phyloP scores from a whole-genome alignment of 2,329 filamentous ascomycete species.

The Venturia effusa region DNA sequence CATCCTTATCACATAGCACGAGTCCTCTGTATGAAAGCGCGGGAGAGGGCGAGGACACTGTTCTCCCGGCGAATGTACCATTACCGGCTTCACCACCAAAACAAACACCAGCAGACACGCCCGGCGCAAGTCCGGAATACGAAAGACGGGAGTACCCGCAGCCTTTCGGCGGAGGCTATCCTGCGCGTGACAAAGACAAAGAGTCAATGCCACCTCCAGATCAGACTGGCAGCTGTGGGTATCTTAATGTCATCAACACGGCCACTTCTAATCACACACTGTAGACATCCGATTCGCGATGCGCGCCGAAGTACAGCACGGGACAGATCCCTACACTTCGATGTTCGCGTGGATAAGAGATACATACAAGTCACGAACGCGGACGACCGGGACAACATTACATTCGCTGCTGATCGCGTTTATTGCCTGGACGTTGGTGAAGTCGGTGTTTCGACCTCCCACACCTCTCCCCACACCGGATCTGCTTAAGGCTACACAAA shows the following conservation, averaged over 20 bases:
- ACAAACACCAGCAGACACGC: conserved; percentile 34
- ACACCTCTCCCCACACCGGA: conserved; percentile 61
- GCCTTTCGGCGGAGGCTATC: conserved; percentile 10
- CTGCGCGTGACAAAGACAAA: conserved; percentile 5
- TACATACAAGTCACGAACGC: conserved; percentile 50
- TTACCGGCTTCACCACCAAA: conserved; percentile 50
- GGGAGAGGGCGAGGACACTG: conserved; percentile 36
- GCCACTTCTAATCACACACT: conserved; percentile 18
- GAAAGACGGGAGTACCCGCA: conserved; percentile 20
- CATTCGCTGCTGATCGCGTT: conserved; percentile 51
- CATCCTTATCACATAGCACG: conserved; percentile 40
- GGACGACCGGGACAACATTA: conserved; percentile 58
- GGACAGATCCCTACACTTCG: conserved; percentile 72
- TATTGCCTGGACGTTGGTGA: conserved; percentile 53
- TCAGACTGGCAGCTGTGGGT: conserved; percentile 41
- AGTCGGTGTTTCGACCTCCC: conserved; percentile 59
- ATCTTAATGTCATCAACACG: conserved; percentile 18
- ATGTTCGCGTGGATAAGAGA: conserved; percentile 53
- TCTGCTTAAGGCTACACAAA: conserved; percentile 77
- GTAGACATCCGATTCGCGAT: conserved; percentile 81
- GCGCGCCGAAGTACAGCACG: conserved; percentile 78
- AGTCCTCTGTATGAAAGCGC: conserved; percentile 52
- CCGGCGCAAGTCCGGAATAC: conserved; percentile 36
- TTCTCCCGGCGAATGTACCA: conserved; percentile 46
- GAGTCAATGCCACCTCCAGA: conserved; percentile 18